These are phyloP conservation scores for Fagopyrum esculentum DNA, from an alignment of 148 eudicot species.

Conservation along the genomic window DNA sequence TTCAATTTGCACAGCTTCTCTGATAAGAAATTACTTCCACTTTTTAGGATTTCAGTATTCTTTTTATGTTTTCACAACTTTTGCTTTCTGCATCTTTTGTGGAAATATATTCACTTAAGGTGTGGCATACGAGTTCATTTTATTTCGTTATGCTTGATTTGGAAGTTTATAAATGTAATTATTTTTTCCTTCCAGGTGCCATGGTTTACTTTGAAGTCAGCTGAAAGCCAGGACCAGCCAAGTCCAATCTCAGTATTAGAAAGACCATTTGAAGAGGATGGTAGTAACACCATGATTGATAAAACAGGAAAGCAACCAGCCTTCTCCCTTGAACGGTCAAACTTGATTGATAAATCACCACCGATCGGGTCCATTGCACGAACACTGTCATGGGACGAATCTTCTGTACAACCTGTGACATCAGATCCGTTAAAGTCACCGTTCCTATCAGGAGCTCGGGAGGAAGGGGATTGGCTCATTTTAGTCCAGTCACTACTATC, in stretches of 20 bases:
- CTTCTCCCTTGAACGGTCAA: conserved; percentile 33
- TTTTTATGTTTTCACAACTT: background rate
- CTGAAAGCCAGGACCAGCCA: conserved; percentile 77
- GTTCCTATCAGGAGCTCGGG: conserved; percentile 26
- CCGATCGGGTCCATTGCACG: conserved; percentile 91
- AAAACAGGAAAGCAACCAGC: conserved; percentile 44
- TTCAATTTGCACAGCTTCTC: background rate
- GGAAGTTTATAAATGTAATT: background rate
- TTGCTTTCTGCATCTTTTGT: background rate
- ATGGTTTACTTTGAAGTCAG: conserved; percentile 21
- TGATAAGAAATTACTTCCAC: background rate
- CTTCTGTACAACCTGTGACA: conserved; percentile 33
- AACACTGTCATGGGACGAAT: conserved; percentile 74
- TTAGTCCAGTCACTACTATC: conserved; percentile 63
- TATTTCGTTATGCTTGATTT: too few species aligned
- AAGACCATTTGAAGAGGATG: conserved; percentile 57
- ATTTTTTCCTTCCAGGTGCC: conserved; percentile 37
- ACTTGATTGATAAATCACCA: conserved; percentile 88
- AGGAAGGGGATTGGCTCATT: conserved; percentile 48
- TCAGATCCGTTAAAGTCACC: conserved; percentile 34
- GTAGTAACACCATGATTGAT: background rate
- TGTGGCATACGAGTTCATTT: too few species aligned
- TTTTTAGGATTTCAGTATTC: background rate
- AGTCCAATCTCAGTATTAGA: conserved; percentile 88
- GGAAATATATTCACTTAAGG: background rate